These are phyloP conservation scores for Lasiodiplodia gonubiensis DNA, from an alignment of 2,329 filamentous ascomycete genomes.

Conservation along the genomic window DNA sequence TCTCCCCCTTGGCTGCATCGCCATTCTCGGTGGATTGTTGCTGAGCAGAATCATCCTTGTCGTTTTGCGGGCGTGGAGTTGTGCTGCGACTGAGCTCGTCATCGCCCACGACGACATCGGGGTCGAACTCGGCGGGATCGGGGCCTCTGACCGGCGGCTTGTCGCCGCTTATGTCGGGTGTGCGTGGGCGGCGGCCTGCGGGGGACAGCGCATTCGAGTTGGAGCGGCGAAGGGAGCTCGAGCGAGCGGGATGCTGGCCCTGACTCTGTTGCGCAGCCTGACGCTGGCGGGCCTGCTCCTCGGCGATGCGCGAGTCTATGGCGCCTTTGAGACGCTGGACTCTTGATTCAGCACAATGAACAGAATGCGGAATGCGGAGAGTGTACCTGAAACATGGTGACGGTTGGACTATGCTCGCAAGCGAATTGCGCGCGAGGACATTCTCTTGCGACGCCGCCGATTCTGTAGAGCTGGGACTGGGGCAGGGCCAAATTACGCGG, in stretches of 20 bases:
- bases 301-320: slow-evolving; percentile 85
- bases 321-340: slow-evolving; percentile 78
- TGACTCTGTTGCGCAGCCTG: slow-evolving; percentile 51
- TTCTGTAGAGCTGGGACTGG: slow-evolving; percentile 31
- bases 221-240: slow-evolving; percentile 53
- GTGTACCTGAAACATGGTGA: slow-evolving; percentile 45
- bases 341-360: slow-evolving; percentile 15
- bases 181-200: slow-evolving; percentile 43
- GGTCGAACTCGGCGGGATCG: slow-evolving; percentile 87
- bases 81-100: slow-evolving; percentile 67
- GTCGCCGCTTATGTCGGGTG: slow-evolving; percentile 39
- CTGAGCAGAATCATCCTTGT: slow-evolving; percentile 38
- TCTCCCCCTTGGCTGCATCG: slow-evolving; percentile 40
- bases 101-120: slow-evolving; percentile 85
- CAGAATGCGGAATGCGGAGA: not conserved
- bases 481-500: slow-evolving; percentile 20
- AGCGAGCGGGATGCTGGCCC: slow-evolving; percentile 52
- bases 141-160: slow-evolving; percentile 63
- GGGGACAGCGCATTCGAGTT: slow-evolving; percentile 51
- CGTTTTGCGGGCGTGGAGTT: slow-evolving; percentile 61
- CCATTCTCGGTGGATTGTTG: slow-evolving; percentile 33
- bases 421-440: slow-evolving; percentile 24
- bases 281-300: slow-evolving; percentile 84
- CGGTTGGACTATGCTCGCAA: slow-evolving; percentile 22
- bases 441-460: slow-evolving; percentile 10